Conservation (phyloP, 371 early-diverging fungal species). For the Apophysomyces sp. region DNA sequence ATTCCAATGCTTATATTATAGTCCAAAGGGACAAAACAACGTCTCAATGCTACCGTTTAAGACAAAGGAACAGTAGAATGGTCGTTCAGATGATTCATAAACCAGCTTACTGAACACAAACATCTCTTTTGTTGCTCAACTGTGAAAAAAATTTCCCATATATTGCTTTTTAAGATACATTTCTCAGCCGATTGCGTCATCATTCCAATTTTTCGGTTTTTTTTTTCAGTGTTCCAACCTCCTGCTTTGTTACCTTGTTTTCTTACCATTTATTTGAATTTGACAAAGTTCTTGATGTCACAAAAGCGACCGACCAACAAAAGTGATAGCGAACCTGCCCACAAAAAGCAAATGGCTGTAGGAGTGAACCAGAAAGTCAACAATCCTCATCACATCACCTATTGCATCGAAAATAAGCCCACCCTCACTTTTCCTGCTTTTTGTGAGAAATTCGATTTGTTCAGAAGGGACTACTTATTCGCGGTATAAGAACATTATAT, state of each 20-base stretch:
- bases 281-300: conserved; percentile 12
- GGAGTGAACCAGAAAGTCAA: conserved; percentile 8
- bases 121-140: too few species aligned
- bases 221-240: too few species aligned
- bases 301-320: conserved; percentile 13
- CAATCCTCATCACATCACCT: conserved; percentile 13
- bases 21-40: conserved; percentile 11
- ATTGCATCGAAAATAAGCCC: conserved; percentile 15
- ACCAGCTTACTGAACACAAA: conserved; percentile 5
- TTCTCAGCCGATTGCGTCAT: too few species aligned
- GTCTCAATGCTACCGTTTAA: conserved; percentile 8
- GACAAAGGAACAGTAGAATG: conserved; percentile 12
- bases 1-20: conserved; percentile 13
- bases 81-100: conserved; percentile 12
- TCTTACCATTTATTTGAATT: conserved; percentile 10
- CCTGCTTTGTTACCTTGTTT: conserved; percentile 2
- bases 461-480: conserved; percentile 14
- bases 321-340: conserved; percentile 11
- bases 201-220: too few species aligned
- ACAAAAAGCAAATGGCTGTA: conserved; percentile 7
- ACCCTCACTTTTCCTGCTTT: conserved; percentile 15
- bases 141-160: too few species aligned
- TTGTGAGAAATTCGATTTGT: conserved; percentile 13
- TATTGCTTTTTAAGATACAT: too few species aligned
- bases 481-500: conserved; percentile 14